Conservation (phyloP, 2,329 filamentous ascomycete species). For the Aspergillus oerlinghausenensis region DNA sequence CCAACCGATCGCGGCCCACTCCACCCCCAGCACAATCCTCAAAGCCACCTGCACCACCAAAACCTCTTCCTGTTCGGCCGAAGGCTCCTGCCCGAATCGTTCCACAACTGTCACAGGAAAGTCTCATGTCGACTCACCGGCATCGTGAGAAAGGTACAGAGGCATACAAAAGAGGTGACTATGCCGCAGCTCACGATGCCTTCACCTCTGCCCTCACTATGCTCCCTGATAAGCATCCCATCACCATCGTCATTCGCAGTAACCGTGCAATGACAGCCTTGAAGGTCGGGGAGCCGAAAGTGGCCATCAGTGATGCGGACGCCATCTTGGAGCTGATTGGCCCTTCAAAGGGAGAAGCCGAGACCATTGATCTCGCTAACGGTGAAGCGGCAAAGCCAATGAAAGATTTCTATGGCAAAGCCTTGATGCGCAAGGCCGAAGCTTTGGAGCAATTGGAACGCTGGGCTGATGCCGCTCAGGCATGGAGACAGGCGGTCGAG, state of each 20-base stretch:
- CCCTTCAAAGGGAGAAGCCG: constrained; percentile 68
- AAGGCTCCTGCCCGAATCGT: constrained; percentile 47
- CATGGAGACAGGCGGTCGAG: constrained; percentile 81
- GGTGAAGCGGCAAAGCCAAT: constrained; percentile 72
- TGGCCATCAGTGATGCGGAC: constrained; percentile 80
- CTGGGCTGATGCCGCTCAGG: constrained; percentile 75
- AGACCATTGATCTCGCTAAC: constrained; percentile 66
- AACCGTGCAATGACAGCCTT: constrained; percentile 87
- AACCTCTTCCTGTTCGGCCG: constrained; percentile 43
- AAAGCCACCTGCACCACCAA: constrained; percentile 40
- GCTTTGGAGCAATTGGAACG: constrained; percentile 93
- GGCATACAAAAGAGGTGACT: constrained; percentile 93
- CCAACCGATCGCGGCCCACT: constrained; percentile 28
- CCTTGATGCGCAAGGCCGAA: constrained; percentile 89
- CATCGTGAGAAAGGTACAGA: constrained; percentile 76
- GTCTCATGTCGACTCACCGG: constrained; percentile 69
- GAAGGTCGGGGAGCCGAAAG: constrained; percentile 88
- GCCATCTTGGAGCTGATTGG: constrained; percentile 76
- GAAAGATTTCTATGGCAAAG: constrained; percentile 90
- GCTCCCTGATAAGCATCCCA: constrained; percentile 72
- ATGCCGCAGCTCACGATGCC: constrained; percentile 73
- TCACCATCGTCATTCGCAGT: constrained; percentile 82
- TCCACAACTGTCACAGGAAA: constrained; percentile 64
- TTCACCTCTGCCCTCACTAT: constrained; percentile 73
- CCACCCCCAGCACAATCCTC: constrained; percentile 32